phyloP scores from a whole-genome alignment of 2,329 filamentous ascomycete genomes.

The Microcyclosporella mali region DNA sequence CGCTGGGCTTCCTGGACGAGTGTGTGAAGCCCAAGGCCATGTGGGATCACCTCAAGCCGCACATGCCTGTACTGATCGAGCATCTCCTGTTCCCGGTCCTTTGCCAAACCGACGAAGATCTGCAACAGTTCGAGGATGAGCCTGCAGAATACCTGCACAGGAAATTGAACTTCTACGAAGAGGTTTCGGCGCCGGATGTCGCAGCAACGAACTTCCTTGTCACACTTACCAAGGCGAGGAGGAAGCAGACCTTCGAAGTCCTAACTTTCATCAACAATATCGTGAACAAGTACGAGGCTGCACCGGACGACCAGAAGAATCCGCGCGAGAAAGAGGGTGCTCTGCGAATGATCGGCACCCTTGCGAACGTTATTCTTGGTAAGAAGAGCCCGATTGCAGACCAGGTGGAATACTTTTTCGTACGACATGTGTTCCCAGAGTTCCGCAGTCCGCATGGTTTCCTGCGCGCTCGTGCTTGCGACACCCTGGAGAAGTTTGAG shows the following conservation, averaged over 20 bases:
- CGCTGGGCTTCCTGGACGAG: constrained; percentile 90
- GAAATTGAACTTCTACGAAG: constrained; percentile 96
- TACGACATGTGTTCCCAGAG: constrained; percentile 96
- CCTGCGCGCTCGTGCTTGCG: constrained; percentile 87
- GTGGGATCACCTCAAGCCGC: constrained; percentile 89
- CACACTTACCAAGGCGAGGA: constrained; percentile 84
- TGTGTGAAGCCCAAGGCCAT: constrained; percentile 96
- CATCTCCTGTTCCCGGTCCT: constrained; percentile 94
- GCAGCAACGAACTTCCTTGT: constrained; percentile 95
- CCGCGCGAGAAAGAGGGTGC: constrained; percentile 95
- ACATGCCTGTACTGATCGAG: constrained; percentile 86
- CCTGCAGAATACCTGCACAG: constrained; percentile 95
- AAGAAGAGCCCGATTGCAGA: constrained; percentile 98
- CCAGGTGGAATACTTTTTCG: constrained; percentile 97
- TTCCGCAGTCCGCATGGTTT: constrained; percentile 90
- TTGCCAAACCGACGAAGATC: constrained; percentile 84
- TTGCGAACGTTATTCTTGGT: constrained; percentile 87
- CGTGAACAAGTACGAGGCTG: constrained; percentile 84
- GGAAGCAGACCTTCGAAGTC: constrained; percentile 93
- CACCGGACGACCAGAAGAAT: constrained; percentile 82
- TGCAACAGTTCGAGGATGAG: constrained; percentile 89
- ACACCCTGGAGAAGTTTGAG: constrained; percentile 97
- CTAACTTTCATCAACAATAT: constrained; percentile 92
- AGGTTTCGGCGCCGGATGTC: constrained; percentile 89
- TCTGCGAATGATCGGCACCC: constrained; percentile 90